Percentiles rank a stretch among this genome's conserved stretches.
These are phyloP conservation scores for Catharanthus roseus DNA, from an alignment of 257 asterid species.

Conservation along the genomic window DNA sequence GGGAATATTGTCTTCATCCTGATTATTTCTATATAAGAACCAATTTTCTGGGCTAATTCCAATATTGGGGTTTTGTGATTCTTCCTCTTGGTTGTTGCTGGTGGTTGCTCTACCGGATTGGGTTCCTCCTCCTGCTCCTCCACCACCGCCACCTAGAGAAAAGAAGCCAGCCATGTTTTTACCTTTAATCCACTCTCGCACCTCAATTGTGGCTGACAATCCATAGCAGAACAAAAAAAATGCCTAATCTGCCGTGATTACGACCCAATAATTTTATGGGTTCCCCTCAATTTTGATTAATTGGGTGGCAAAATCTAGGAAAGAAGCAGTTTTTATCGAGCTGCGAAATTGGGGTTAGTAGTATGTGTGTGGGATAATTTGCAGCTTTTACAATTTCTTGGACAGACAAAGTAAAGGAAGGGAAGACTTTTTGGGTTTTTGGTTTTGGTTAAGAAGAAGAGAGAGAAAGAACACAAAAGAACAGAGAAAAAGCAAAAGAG, in stretches of 20 bases:
- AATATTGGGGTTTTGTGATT: conserved; percentile 16
- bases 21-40: conserved; percentile 62
- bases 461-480: not conserved
- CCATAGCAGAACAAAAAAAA: conserved; percentile 52
- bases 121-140: conserved; percentile 6
- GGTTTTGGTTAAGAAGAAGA: conserved; percentile 13
- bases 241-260: conserved; percentile 38
- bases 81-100: conserved; percentile 32
- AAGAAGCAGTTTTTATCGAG: not conserved
- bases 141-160: conserved; percentile 61
- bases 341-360: not conserved
- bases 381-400: conserved; percentile 37
- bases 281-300: conserved; percentile 20
- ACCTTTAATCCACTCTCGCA: conserved; percentile 19
- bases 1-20: conserved; percentile 18
- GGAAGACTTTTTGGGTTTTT: too few species aligned
- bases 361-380: too few species aligned
- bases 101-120: not conserved
- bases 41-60: conserved; percentile 63
- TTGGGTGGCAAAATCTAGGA: too few species aligned
- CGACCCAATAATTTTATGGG: conserved; percentile 31
- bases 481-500: not conserved
- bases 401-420: conserved; percentile 30
- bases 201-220: conserved; percentile 40
- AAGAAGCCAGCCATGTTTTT: conserved; percentile 72